Percentiles rank a stretch among this genome's conserved stretches.
Conservation (phyloP, 805 yeast species). For the Starmera caribaea region DNA sequence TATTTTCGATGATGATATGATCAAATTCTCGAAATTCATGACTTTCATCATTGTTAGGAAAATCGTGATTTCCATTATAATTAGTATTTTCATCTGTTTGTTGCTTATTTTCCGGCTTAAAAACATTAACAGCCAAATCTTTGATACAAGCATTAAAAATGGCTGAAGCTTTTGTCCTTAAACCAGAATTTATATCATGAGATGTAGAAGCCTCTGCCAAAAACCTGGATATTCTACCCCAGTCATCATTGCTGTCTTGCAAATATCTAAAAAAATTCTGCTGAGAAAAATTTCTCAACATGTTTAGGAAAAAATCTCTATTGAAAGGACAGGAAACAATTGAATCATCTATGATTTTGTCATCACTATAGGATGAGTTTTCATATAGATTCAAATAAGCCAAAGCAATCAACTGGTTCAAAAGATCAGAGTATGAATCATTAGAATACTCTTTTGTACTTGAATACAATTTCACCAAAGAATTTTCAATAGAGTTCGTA, state of each 20-base stretch:
- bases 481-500: slow-evolving; percentile 38
- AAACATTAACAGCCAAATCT: slow-evolving; percentile 16
- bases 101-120: neutral
- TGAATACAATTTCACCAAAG: slow-evolving; percentile 53
- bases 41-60: too few species aligned
- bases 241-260: slow-evolving; percentile 27
- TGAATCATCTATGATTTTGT: slow-evolving; percentile 8
- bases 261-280: slow-evolving; percentile 45
- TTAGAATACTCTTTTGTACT: slow-evolving; percentile 48
- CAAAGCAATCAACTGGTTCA: slow-evolving; percentile 36
- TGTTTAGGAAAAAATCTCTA: slow-evolving; percentile 42
- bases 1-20: slow-evolving; percentile 28
- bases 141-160: slow-evolving; percentile 43
- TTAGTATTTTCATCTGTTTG: neutral
- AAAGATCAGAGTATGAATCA: slow-evolving; percentile 37
- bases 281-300: slow-evolving; percentile 40
- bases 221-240: slow-evolving; percentile 38
- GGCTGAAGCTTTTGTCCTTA: slow-evolving; percentile 38
- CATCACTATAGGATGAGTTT: slow-evolving; percentile 16
- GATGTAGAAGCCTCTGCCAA: slow-evolving; percentile 36
- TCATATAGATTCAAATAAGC: slow-evolving; percentile 21
- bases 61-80: too few species aligned
- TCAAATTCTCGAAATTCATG: too few species aligned
- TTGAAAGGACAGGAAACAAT: slow-evolving; percentile 40
- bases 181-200: slow-evolving; percentile 30